Percentiles rank a stretch among this genome's conserved stretches.
Conservation (phyloP, 2,329 filamentous ascomycete species). For the Alternaria brassicicola region DNA sequence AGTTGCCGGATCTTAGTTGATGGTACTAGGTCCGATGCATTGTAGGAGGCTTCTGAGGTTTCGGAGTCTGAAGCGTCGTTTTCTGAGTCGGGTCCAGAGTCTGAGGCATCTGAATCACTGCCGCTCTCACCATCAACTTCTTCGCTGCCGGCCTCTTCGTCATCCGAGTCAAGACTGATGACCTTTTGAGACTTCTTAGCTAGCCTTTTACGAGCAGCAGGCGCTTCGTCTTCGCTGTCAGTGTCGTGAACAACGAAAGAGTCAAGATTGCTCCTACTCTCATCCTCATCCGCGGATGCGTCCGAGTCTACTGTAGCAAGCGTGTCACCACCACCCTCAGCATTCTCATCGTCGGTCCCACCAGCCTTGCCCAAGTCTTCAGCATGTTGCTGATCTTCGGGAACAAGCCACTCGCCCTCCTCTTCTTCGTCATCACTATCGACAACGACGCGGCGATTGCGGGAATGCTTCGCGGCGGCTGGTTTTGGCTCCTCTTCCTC, state of each 20-base stretch:
- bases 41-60: conserved; percentile 49
- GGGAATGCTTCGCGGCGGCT: conserved; percentile 23
- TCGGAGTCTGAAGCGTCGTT: conserved; percentile 51
- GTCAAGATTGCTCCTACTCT: conserved; percentile 46
- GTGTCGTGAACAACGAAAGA: conserved; percentile 48
- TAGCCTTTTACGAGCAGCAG: conserved; percentile 33
- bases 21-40: conserved; percentile 59
- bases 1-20: conserved; percentile 94
- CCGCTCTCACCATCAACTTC: conserved; percentile 51
- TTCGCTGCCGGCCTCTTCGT: conserved; percentile 45
- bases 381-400: conserved; percentile 66
- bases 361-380: conserved; percentile 75
- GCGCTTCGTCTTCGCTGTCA: conserved; percentile 49
- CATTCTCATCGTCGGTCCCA: conserved; percentile 86
- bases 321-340: conserved; percentile 83
- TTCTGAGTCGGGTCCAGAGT: conserved; percentile 40
- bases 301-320: conserved; percentile 74
- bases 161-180: conserved; percentile 60
- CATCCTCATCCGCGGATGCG: conserved; percentile 64
- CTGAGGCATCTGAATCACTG: conserved; percentile 40
- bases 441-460: conserved; percentile 55
- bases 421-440: conserved; percentile 73
- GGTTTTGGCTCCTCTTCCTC: conserved; percentile 23
- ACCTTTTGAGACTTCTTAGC: conserved; percentile 54
- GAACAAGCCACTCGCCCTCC: conserved; percentile 80